Conservation (phyloP, 2,329 filamentous ascomycete genomes). For the Trichophaea hybrida region DNA sequence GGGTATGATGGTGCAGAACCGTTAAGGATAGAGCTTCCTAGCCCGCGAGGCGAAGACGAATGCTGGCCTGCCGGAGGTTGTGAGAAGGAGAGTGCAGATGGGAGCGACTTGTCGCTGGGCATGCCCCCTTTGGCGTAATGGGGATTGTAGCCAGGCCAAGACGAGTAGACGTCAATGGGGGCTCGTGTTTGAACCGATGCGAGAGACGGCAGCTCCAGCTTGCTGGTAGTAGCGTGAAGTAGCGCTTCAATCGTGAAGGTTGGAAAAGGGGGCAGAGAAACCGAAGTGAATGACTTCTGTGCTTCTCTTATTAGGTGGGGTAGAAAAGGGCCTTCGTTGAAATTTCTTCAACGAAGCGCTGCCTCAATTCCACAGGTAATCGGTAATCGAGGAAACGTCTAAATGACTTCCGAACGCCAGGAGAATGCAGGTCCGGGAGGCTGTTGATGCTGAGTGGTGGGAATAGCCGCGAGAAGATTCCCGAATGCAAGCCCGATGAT, state of each 20-base stretch:
- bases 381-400: neutral
- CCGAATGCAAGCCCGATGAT: neutral
- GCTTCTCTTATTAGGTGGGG: neutral
- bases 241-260: conserved; percentile 1
- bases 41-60: conserved; percentile 58
- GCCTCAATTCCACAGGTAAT: neutral
- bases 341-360: conserved; percentile 1
- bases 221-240: conserved; percentile 46
- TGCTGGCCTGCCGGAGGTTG: conserved; percentile 54
- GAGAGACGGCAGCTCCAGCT: conserved; percentile 86
- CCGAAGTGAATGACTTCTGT: neutral
- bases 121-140: conserved; percentile 42
- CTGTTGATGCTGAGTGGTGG: neutral
- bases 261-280: neutral
- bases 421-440: neutral
- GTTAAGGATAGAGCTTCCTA: conserved; percentile 40
- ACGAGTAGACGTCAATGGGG: conserved; percentile 43
- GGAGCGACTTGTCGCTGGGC: conserved; percentile 22
- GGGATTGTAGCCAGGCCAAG: conserved; percentile 45
- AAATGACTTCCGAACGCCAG: neutral
- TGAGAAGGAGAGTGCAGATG: conserved; percentile 48
- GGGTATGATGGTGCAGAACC: conserved; percentile 30
- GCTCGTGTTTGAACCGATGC: conserved; percentile 70
- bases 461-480: neutral
- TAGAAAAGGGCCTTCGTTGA: neutral